These are phyloP conservation scores for Microcyclosporella mali DNA, from an alignment of 2,329 filamentous ascomycete genomes.

Conservation along the genomic window DNA sequence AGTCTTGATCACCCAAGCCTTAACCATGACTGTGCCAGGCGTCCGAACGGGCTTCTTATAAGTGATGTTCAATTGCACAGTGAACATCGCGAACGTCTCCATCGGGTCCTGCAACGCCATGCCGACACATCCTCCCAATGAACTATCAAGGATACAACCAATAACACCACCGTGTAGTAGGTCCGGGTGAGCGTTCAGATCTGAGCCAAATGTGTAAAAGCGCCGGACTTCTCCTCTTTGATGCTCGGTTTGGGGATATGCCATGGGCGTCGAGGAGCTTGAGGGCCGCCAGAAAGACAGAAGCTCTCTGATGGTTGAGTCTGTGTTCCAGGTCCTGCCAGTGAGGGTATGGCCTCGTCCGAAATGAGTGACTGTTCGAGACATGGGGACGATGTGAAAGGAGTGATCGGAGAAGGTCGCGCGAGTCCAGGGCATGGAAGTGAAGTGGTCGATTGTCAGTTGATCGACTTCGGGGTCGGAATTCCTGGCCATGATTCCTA, in stretches of 20 bases:
- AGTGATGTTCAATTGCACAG: conserved; percentile 19
- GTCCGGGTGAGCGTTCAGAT: conserved; percentile 19
- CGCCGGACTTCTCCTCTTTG: conserved; percentile 12
- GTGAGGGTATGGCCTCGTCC: conserved; percentile 19
- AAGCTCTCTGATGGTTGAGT: conserved; percentile 13
- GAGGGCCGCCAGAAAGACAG: conserved; percentile 12
- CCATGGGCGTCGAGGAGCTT: neutral
- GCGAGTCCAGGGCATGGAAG: conserved; percentile 10
- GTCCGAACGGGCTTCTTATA: conserved; percentile 19
- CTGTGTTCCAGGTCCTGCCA: conserved; percentile 21
- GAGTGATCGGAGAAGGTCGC: conserved; percentile 10
- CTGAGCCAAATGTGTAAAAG: conserved; percentile 19
- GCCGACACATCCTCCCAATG: conserved; percentile 12
- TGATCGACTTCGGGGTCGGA: conserved; percentile 3
- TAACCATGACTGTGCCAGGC: conserved; percentile 16
- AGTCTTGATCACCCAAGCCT: conserved; percentile 14
- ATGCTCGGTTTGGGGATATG: conserved; percentile 8
- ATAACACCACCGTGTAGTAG: conserved; percentile 20
- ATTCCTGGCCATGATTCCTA: neutral
- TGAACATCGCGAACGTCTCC: conserved; percentile 11
- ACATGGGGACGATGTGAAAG: conserved; percentile 14
- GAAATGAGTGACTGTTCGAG: conserved; percentile 13
- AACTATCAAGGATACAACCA: conserved; percentile 16
- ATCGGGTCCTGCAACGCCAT: conserved; percentile 10
- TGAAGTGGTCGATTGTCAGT: conserved; percentile 18